phyloP scores from a whole-genome alignment of 768 basidiomycete genomes.

The Phaeotremella skinneri region DNA sequence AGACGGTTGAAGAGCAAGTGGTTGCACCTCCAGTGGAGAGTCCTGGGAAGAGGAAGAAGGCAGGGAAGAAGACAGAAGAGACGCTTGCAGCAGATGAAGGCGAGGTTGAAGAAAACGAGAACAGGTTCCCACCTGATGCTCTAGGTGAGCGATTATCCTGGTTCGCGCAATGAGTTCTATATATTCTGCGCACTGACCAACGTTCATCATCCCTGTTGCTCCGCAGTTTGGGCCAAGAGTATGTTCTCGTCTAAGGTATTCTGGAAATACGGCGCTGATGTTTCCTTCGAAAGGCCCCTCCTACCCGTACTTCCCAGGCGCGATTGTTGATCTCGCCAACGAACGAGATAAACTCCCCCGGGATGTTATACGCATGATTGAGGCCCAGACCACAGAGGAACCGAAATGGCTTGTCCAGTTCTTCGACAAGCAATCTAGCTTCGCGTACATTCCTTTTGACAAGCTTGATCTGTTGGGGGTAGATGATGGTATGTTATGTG shows the following conservation, averaged over 20 bases:
- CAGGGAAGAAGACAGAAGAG: slow-evolving; percentile 3
- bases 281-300: slow-evolving; percentile 47
- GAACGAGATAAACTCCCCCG: slow-evolving; percentile 62
- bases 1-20: too few species aligned
- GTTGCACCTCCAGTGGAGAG: background rate
- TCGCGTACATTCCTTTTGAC: slow-evolving; percentile 65
- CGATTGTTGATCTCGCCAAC: slow-evolving; percentile 61
- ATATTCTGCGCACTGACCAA: too few species aligned
- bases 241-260: background rate
- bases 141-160: slow-evolving; percentile 52
- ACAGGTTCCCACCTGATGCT: slow-evolving; percentile 12
- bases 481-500: slow-evolving; percentile 59
- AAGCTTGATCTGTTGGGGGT: slow-evolving; percentile 69
- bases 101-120: slow-evolving; percentile 5
- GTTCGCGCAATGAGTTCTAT: slow-evolving; percentile 11
- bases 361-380: slow-evolving; percentile 33
- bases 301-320: slow-evolving; percentile 86
- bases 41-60: slow-evolving; percentile 6
- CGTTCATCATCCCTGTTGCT: too few species aligned
- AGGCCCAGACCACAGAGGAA: slow-evolving; percentile 50
- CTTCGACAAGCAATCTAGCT: slow-evolving; percentile 64
- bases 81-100: background rate
- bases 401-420: slow-evolving; percentile 70
- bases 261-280: background rate
- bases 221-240: slow-evolving; percentile 77